Base-by-base conservation (phyloP, 2,329 filamentous ascomycete genomes). In the Escovopsis sp. region DNA sequence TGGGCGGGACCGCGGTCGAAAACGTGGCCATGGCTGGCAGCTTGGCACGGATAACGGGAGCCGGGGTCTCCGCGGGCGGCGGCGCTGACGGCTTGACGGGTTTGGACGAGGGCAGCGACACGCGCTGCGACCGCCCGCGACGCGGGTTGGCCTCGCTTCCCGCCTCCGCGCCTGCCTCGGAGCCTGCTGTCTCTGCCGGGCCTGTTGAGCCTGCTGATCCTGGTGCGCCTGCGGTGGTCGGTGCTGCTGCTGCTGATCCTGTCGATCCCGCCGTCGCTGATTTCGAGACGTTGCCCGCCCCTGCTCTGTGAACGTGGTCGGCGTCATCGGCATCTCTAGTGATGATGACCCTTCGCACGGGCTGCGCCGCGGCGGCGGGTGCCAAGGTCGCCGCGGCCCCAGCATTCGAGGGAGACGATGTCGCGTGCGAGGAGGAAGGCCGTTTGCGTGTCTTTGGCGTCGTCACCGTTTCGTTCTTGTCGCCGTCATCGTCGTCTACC, bases 291-390 rank as follows among this genome's bases (percentile, higher is more conserved):
- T n/a, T n/a, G n/a, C n/a, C n/a, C n/a, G n/a, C 41, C 32, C 52
- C 53, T 37, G 51, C 53, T 37, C 55, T 60, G 18, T 61, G 61
- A 16, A 61, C 54, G 37, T 64, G 65, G 34, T 66, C 62, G 11
- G 55, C 59, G 37, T 63, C 60, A 33, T 61, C 56, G 2, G 51
- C 53, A 18, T 56, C 57, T 32, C 46, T 47, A 8, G 39, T 26
- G 11, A 43, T 28, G 16, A 47, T 39, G 15, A 45, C 39, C 35
- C 41, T 50, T 25, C 43, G 42, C 33, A 44, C 39, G 29, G 33
- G 36, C 27, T 27, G 41, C 42, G 36, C 43, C 36, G 38, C 37
- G 15, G 38, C 35, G 36, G 36, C 45, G 37, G 37, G 42, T 27
- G 33, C n/a, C n/a, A n/a, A n/a, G n/a, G n/a, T n/a, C n/a, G n/a